Evolutionary conservation across 2,329 filamentous ascomycete genomes (phyloP).

Genomic region (Alternaria gansuensis): DNA sequence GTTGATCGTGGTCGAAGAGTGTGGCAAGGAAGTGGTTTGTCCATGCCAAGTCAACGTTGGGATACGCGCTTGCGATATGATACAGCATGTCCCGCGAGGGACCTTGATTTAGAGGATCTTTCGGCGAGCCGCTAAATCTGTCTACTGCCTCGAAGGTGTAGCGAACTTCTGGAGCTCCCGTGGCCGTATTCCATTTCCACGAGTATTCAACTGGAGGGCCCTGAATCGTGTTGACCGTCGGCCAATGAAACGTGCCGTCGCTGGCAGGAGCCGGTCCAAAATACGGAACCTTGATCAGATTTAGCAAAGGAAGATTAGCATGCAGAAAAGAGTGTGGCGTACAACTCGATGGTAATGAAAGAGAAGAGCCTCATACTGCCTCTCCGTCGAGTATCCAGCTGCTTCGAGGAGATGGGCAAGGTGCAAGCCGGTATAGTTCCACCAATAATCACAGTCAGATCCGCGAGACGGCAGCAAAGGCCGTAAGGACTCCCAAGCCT

Average conservation of each 20-base stretch:
- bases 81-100: slow-evolving; percentile 1
- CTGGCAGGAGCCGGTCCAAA: slow-evolving; percentile 1
- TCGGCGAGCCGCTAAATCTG: neutral
- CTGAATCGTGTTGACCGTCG: neutral
- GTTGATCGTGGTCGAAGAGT: slow-evolving; percentile 4
- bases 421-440: neutral
- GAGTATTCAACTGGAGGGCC: slow-evolving; percentile 6
- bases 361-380: neutral
- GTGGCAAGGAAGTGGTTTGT: slow-evolving; percentile 2
- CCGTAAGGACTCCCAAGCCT: neutral
- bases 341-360: slow-evolving; percentile 2
- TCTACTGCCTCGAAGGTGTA: slow-evolving; percentile 1
- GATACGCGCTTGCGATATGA: neutral
- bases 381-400: neutral
- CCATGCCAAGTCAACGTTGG: neutral
- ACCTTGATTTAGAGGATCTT: slow-evolving; percentile 3
- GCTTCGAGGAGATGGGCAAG: neutral
- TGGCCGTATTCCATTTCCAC: neutral
- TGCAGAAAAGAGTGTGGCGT: neutral
- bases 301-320: neutral
- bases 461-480: neutral
- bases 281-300: neutral
- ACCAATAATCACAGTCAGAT: slow-evolving; percentile 1
- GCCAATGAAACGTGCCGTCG: neutral
- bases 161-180: neutral